phyloP scores from a whole-genome alignment of 2,329 filamentous ascomycete species.

The Triangularia verruculosa region DNA sequence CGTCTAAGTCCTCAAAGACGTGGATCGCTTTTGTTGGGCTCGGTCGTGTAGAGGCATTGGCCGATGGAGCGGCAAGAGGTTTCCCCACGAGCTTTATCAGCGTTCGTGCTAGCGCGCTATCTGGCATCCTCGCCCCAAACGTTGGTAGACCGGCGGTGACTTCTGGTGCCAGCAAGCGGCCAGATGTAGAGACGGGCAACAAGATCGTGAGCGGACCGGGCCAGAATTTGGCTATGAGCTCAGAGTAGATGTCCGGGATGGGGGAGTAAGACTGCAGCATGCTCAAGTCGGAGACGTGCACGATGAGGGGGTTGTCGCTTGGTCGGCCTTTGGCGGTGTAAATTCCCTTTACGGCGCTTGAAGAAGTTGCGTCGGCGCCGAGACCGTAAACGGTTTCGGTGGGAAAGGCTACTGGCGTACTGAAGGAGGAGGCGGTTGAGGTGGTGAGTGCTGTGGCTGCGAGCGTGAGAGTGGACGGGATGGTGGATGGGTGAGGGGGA shows the following conservation, averaged over 20 bases:
- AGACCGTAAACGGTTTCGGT: conserved; percentile 98
- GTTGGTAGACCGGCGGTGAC: conserved; percentile 82
- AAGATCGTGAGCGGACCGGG: conserved; percentile 91
- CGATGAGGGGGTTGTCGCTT: conserved; percentile 91
- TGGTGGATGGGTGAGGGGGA: conserved; percentile 35
- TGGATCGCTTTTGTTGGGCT: conserved; percentile 89
- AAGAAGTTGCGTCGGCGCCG: conserved; percentile 91
- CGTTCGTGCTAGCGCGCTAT: conserved; percentile 76
- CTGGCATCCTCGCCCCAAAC: conserved; percentile 88
- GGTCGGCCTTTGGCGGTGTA: conserved; percentile 87
- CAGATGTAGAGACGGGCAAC: conserved; percentile 66
- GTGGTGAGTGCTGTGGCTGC: conserved; percentile 65
- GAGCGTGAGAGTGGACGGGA: conserved; percentile 48
- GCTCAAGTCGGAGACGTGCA: conserved; percentile 78
- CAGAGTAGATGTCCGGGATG: conserved; percentile 72
- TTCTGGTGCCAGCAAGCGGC: conserved; percentile 69
- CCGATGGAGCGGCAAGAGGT: conserved; percentile 86
- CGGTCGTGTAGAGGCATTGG: conserved; percentile 90
- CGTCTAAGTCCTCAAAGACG: conserved; percentile 78
- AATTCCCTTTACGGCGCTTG: conserved; percentile 81
- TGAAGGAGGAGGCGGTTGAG: conserved; percentile 54
- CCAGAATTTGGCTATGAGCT: conserved; percentile 84
- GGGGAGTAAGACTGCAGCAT: conserved; percentile 64
- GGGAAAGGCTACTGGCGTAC: conserved; percentile 86
- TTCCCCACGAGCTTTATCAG: conserved; percentile 76